phyloP scores from a whole-genome alignment of 177 flowering plant species.

The Vitis hybrid region DNA sequence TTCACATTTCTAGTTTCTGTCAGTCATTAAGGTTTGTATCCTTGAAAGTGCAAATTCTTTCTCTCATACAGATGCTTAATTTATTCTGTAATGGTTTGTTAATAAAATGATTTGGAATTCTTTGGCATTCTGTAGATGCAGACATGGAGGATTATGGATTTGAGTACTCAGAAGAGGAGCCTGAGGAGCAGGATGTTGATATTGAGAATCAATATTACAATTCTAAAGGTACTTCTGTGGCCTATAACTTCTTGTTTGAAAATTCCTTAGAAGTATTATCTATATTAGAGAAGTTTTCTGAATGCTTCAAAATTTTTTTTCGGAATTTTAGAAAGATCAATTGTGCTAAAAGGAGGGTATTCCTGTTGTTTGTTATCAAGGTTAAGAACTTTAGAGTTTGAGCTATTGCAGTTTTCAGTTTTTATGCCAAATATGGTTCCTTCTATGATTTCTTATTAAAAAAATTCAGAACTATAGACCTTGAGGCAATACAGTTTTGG shows the following conservation, averaged over 20 bases:
- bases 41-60: background rate
- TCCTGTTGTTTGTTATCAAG: too few species aligned
- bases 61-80: background rate
- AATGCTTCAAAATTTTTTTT: too few species aligned
- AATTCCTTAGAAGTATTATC: too few species aligned
- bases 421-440: too few species aligned
- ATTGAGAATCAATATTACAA: conserved; percentile 99
- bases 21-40: background rate
- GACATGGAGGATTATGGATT: conserved; percentile 99
- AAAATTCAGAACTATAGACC: too few species aligned
- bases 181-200: conserved; percentile 97
- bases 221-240: conserved; percentile 70
- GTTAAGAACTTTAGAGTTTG: too few species aligned
- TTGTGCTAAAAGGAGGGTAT: too few species aligned
- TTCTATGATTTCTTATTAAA: too few species aligned
- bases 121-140: conserved; percentile 55
- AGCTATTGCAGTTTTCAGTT: too few species aligned
- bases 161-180: conserved; percentile 98
- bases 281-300: too few species aligned
- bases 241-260: background rate
- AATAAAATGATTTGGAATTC: background rate
- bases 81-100: background rate
- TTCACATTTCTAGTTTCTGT: background rate
- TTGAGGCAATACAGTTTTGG: too few species aligned
- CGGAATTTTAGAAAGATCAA: too few species aligned